These are phyloP conservation scores for Boletus semigastroideus DNA, from an alignment of 1,284 basidiomycete species.

Conservation along the genomic window DNA sequence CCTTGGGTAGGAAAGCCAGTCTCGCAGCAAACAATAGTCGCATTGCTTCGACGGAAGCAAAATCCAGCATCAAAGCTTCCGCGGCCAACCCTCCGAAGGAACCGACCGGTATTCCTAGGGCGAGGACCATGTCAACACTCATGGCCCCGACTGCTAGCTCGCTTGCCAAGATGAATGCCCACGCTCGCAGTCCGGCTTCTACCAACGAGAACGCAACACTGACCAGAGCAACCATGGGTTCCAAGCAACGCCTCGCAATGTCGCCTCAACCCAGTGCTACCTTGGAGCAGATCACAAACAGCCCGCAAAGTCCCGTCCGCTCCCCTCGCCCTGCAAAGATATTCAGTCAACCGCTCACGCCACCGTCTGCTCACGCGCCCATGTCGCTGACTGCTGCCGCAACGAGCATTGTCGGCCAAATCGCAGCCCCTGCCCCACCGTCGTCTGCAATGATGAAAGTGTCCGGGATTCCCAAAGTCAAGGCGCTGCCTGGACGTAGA, in stretches of 20 bases:
- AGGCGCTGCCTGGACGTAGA: conserved; percentile 50
- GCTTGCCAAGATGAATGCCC: conserved; percentile 53
- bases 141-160: conserved; percentile 76
- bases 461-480: conserved; percentile 37
- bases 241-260: conserved; percentile 20
- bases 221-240: conserved; percentile 8
- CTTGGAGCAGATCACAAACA: conserved; percentile 47
- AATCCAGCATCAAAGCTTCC: conserved; percentile 19
- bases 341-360: conserved; percentile 52
- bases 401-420: conserved; percentile 20
- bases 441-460: conserved; percentile 13
- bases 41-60: conserved; percentile 36
- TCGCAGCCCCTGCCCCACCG: background rate
- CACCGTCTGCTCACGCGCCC: conserved; percentile 31
- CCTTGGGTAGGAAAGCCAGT: conserved; percentile 29
- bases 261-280: conserved; percentile 23
- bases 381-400: conserved; percentile 36
- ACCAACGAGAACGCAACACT: conserved; percentile 15
- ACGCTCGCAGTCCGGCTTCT: conserved; percentile 18
- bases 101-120: conserved; percentile 8
- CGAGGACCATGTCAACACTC: conserved; percentile 50
- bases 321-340: conserved; percentile 36
- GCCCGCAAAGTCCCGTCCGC: conserved; percentile 29
- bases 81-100: conserved; percentile 20
- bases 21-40: conserved; percentile 3